Evolutionary conservation across 2,329 filamentous ascomycete genomes (phyloP).

Genomic region (Uncinocarpus reesii): DNA sequence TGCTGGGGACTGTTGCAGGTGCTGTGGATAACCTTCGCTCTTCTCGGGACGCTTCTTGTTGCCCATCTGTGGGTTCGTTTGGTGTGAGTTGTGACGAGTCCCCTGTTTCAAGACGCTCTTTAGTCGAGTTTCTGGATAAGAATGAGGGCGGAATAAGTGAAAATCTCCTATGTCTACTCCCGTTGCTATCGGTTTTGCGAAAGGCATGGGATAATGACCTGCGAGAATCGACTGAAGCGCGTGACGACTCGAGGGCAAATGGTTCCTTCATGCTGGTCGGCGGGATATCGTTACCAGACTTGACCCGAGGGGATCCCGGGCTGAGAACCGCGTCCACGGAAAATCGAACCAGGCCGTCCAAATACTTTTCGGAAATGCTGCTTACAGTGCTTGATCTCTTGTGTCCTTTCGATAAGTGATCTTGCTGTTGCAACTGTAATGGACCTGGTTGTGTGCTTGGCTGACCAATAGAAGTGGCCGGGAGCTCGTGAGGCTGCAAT

Average conservation of each 20-base stretch:
- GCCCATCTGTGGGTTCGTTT: slow-evolving; percentile 18
- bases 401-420: slow-evolving; percentile 42
- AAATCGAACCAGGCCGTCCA: slow-evolving; percentile 70
- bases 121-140: slow-evolving; percentile 53
- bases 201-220: slow-evolving; percentile 61
- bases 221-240: slow-evolving; percentile 63
- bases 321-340: slow-evolving; percentile 47
- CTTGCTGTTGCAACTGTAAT: slow-evolving; percentile 45
- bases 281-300: slow-evolving; percentile 59
- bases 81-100: slow-evolving; percentile 32
- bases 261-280: slow-evolving; percentile 68
- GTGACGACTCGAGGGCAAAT: slow-evolving; percentile 49
- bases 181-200: slow-evolving; percentile 59
- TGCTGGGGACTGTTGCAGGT: slow-evolving; percentile 16
- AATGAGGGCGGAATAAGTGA: slow-evolving; percentile 58
- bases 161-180: slow-evolving; percentile 55
- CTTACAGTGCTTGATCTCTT: slow-evolving; percentile 66
- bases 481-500: slow-evolving; percentile 44
- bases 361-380: slow-evolving; percentile 75
- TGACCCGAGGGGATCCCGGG: slow-evolving; percentile 34
- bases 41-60: not conserved
- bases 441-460: slow-evolving; percentile 50
- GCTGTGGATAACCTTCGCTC: slow-evolving; percentile 31
- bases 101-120: slow-evolving; percentile 38
- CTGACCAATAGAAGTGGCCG: slow-evolving; percentile 47